Evolutionary conservation across 176 grass and related monocot genomes (phyloP), one percentile per base, ranked within the genome.

Genomic region (Paspalum vaginatum): DNA sequence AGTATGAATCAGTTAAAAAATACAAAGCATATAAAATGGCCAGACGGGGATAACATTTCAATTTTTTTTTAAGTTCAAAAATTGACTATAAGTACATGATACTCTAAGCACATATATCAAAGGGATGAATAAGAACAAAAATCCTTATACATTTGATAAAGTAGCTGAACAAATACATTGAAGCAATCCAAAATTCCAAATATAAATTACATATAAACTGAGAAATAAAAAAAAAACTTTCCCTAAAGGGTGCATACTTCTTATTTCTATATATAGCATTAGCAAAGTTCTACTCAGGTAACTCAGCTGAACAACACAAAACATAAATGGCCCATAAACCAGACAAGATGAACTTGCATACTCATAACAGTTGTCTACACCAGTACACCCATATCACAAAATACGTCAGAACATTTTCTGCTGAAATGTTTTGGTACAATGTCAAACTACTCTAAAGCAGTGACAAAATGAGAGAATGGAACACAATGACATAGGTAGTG

Each of bases 111-210:
- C 2, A 5, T 72, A 17, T 38, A 54, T 63, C 25, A 13, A 26
- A 25, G 4, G 10, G 5, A 7, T 27, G 8, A 6, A 75, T 9
- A 57, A 17, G 11, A 20, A 43, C 64, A 83, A 48, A 6, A 4
- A 10, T 0, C 11, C 11, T 77, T 40, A 61, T 74, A 9, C 12
- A 68, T 69, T 79, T 50, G 9, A 75, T 68, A 53, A 69, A 68
- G 5, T 52, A 68, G 42, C 9, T 68, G 10, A 43, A n/a, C 4
- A 83, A 74, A 74, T 72, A 47, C 1, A 9, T 48, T 54, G 1
- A 78, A 88, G 61, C 37, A 84, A 80, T 25, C 24, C 44, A 51
- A 68, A 32, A 32, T 32, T n/a, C n/a, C 32, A 32, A 69, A n/a
- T 24, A 53, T 52, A 39, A 52, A 72, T 24, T 74, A 12, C 0